Percentiles rank a stretch among this genome's conserved stretches.
Conservation (phyloP, 495 filamentous ascomycete genomes). For the Talaromyces thailandensis region DNA sequence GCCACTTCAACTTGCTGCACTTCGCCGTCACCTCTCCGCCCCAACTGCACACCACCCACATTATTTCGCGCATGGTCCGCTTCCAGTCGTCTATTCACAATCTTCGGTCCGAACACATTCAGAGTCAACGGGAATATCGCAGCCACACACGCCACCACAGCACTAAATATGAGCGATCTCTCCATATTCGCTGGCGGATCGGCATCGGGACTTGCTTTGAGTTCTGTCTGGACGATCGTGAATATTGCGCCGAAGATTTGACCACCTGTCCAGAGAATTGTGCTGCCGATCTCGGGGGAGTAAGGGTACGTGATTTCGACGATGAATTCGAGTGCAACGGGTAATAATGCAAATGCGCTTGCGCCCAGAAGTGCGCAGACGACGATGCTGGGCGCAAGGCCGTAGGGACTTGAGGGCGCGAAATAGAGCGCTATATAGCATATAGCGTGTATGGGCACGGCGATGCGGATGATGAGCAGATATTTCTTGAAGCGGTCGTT, state of each 20-base stretch:
- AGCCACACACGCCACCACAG: conserved; percentile 55
- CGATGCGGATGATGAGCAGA: conserved; percentile 61
- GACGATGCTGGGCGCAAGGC: conserved; percentile 60
- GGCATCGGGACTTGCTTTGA: conserved; percentile 51
- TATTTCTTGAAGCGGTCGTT: conserved; percentile 79
- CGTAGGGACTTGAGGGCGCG: conserved; percentile 58
- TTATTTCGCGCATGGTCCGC: conserved; percentile 33
- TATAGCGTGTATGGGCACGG: conserved; percentile 65
- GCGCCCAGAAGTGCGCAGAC: conserved; percentile 66
- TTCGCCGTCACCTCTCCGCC: background rate
- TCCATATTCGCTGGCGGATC: conserved; percentile 61
- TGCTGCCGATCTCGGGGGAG: conserved; percentile 76
- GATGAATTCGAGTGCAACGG: conserved; percentile 77
- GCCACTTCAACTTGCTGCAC: background rate
- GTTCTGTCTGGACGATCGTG: conserved; percentile 69
- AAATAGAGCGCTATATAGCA: conserved; percentile 73
- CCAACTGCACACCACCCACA: background rate
- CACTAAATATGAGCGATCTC: conserved; percentile 67
- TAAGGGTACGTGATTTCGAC: conserved; percentile 82
- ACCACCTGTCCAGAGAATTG: conserved; percentile 75
- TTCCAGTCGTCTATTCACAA: conserved; percentile 47
- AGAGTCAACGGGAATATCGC: conserved; percentile 59
- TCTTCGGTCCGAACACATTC: conserved; percentile 53
- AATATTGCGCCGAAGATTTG: conserved; percentile 66
- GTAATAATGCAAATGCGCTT: conserved; percentile 68